These are phyloP conservation scores for Mucor plumbeus DNA, from an alignment of 371 early-diverging fungal genomes.

Conservation along the genomic window DNA sequence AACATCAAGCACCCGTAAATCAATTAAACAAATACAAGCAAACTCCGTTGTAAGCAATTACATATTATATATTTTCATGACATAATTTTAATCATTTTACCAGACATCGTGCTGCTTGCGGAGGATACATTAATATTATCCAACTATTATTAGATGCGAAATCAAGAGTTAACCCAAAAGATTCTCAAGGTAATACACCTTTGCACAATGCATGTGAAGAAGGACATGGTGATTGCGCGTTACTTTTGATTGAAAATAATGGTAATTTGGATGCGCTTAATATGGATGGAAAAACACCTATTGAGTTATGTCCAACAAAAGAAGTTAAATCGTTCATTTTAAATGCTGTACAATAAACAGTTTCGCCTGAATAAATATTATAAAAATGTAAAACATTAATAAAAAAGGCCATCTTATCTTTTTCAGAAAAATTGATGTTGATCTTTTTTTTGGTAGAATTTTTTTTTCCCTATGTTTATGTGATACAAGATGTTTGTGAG, in stretches of 20 bases:
- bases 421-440: conserved; percentile 1
- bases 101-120: conserved; percentile 60
- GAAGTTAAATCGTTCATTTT: conserved; percentile 17
- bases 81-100: background rate
- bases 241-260: conserved; percentile 50
- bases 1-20: conserved; percentile 53
- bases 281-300: conserved; percentile 47
- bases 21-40: conserved; percentile 53
- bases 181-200: conserved; percentile 60
- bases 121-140: conserved; percentile 53
- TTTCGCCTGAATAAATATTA: background rate
- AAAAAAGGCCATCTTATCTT: conserved; percentile 6
- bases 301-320: conserved; percentile 38
- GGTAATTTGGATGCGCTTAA: conserved; percentile 56
- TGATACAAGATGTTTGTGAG: conserved; percentile 4
- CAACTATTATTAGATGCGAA: conserved; percentile 48
- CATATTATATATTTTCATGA: background rate
- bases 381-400: background rate
- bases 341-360: conserved; percentile 6
- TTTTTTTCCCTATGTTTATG: background rate
- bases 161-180: conserved; percentile 56
- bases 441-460: conserved; percentile 2
- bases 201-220: conserved; percentile 69
- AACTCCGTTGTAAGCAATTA: conserved; percentile 52
- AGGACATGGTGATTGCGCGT: conserved; percentile 61